Conservation (phyloP, 2,329 filamentous ascomycete species). For the Volutella citrinella region DNA sequence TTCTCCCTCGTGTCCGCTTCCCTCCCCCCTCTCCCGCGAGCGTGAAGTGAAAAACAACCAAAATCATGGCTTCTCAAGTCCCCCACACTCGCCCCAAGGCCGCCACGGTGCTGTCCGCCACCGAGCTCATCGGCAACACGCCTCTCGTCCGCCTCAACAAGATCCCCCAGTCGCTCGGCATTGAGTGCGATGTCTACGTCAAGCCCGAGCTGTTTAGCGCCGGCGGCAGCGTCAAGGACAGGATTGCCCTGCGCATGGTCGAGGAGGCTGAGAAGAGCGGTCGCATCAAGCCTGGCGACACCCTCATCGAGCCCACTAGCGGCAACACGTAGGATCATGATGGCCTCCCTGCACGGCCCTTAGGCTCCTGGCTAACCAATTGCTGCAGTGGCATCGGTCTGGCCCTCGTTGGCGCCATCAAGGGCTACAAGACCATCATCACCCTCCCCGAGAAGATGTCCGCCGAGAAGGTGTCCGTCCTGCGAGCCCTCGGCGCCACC, state of each 20-base stretch:
- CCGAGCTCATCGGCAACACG: constrained; percentile 90
- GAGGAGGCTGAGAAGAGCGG: constrained; percentile 90
- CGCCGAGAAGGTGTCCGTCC: constrained; percentile 92
- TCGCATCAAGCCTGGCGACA: constrained; percentile 95
- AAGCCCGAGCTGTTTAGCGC: constrained; percentile 95
- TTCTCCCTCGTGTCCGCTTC: too few relatives aligned
- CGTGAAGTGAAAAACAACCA: too few relatives aligned
- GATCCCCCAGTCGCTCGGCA: constrained; percentile 84
- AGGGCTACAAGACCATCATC: constrained; percentile 98
- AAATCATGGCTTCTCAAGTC: constrained; percentile 23
- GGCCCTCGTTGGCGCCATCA: constrained; percentile 89
- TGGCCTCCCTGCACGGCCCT: too few relatives aligned
- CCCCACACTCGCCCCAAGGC: constrained; percentile 31
- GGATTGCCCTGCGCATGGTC: constrained; percentile 95
- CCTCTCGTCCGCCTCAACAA: constrained; percentile 93
- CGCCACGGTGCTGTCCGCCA: constrained; percentile 58
- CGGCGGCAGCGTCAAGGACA: constrained; percentile 89
- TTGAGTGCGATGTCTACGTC: constrained; percentile 84
- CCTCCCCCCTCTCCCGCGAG: too few relatives aligned
- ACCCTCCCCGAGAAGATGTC: constrained; percentile 99
- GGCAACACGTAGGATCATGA: constrained; percentile 73
- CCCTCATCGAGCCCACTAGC: constrained; percentile 94
- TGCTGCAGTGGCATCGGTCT: constrained; percentile 82
- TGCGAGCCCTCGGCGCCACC: constrained; percentile 90
- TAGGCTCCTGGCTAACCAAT: too few relatives aligned